Base-by-base conservation (phyloP, 495 filamentous ascomycete species). In the Bryoglossum gracile region DNA sequence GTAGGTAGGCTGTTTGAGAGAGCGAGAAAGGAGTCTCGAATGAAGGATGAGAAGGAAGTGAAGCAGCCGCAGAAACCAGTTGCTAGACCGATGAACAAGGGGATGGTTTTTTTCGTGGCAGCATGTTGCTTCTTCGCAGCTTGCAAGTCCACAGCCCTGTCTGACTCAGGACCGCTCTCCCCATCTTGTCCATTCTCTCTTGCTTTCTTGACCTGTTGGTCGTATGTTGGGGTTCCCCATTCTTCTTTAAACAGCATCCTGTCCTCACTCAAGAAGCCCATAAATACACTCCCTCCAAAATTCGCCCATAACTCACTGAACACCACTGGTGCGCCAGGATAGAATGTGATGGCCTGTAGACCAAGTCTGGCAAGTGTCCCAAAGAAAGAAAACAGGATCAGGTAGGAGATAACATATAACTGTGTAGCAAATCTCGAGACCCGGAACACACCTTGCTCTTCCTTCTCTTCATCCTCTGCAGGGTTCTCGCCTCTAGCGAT, bases 1-100 rank as follows among this genome's bases (percentile, higher is more conserved):
- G 74, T 68, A 0, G 78, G 72, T 9, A 88, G 67, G 43, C 80
- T 75, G 59, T 95, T 94, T 5, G 86, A 82, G 10, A 96, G 63
- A 0, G 87, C 82, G n/a, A 94, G 72, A 64, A 94, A 95, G 39
- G 74, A 65, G 58, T 94, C 91, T 3, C 90, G 80, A 33, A 90
- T 83, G 61, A 95, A 95, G 10, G 86, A 81, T 0, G 89, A 95
- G 66, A 96, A 97, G 30, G 83, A 88, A 3, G 92, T 97, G 43
- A 92, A 83, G 56, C 81, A 89, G 46, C 92, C 92, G 64, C 92
- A 97, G 68, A 94, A 96, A 10, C 92, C 92, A 2, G 87, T 94
- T 0, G 91, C 80, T 1, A 98, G 79, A 16, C 92, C 92, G 47
- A 96, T 86, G 62, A 92, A 96, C 0, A 95, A 73, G 0, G 90